phyloP scores from a whole-genome alignment of 805 yeast genomes.

The Zygoascus biomembranicola region DNA sequence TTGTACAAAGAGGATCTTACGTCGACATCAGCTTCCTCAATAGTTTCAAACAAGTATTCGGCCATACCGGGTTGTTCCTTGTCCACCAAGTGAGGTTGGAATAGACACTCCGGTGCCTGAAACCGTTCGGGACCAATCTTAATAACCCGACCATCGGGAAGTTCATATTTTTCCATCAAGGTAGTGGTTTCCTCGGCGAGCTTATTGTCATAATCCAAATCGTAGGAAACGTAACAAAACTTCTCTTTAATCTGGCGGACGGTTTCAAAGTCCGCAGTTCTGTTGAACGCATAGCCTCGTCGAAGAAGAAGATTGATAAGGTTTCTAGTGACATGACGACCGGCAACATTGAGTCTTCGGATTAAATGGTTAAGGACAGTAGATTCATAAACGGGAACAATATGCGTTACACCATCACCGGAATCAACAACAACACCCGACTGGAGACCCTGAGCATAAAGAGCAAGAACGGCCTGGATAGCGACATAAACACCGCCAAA shows the following conservation, averaged over 20 bases:
- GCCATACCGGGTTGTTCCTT: slow-evolving; percentile 97
- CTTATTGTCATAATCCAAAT: slow-evolving; percentile 79
- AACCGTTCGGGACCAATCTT: slow-evolving; percentile 93
- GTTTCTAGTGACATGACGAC: slow-evolving; percentile 96
- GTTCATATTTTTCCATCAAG: slow-evolving; percentile 80
- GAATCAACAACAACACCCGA: slow-evolving; percentile 98
- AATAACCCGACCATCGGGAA: slow-evolving; percentile 94
- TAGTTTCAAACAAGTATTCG: slow-evolving; percentile 81
- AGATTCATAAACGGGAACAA: slow-evolving; percentile 95
- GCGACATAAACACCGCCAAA: slow-evolving; percentile 94
- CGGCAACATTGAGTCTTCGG: slow-evolving; percentile 90
- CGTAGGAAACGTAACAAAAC: slow-evolving; percentile 90
- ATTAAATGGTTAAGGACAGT: slow-evolving; percentile 94
- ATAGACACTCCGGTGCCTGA: slow-evolving; percentile 93
- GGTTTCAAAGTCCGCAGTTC: slow-evolving; percentile 98
- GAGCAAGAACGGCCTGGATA: slow-evolving; percentile 94
- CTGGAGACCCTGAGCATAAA: slow-evolving; percentile 93
- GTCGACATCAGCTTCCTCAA: slow-evolving; percentile 93
- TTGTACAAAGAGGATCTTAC: slow-evolving; percentile 80
- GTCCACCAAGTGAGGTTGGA: slow-evolving; percentile 92
- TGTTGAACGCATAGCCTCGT: slow-evolving; percentile 95
- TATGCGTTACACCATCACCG: slow-evolving; percentile 98
- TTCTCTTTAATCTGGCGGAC: slow-evolving; percentile 97
- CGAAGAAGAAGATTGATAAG: slow-evolving; percentile 83
- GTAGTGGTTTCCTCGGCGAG: slow-evolving; percentile 93